Conservation (phyloP, 2,329 filamentous ascomycete species). For the Thielaviopsis ethacetica region DNA sequence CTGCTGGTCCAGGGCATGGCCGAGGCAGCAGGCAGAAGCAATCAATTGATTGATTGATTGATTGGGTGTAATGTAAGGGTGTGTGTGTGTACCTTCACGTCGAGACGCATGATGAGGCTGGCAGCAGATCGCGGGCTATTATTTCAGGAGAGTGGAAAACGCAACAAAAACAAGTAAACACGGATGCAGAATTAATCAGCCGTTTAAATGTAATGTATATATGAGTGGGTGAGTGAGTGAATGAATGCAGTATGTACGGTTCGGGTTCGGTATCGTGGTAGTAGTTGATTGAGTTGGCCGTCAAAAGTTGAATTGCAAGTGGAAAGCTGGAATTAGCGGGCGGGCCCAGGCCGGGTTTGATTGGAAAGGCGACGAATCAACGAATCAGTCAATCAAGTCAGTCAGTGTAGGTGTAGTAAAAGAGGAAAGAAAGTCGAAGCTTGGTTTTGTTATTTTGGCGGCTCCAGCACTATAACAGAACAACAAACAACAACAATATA, state of each 20-base stretch:
- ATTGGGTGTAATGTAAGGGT: neutral
- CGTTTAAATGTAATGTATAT: neutral
- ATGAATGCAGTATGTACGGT: neutral
- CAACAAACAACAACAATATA: too few relatives aligned
- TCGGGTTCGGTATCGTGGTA: neutral
- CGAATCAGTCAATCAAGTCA: too few relatives aligned
- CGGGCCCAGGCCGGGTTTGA: neutral
- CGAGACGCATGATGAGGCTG: conserved; percentile 13
- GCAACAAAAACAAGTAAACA: neutral
- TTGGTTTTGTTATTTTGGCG: neutral
- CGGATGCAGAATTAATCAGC: neutral
- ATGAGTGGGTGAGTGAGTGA: too few relatives aligned
- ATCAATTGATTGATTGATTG: neutral
- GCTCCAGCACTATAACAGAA: neutral
- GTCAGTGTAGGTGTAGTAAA: too few relatives aligned
- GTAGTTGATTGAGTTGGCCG: too few relatives aligned
- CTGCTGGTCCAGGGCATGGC: too few relatives aligned
- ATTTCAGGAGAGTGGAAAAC: neutral
- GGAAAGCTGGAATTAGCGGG: neutral
- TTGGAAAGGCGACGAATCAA: neutral
- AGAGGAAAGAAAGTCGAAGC: neutral
- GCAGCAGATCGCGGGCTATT: neutral
- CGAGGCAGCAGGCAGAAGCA: neutral
- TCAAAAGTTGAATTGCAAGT: neutral
- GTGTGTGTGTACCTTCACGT: conserved; percentile 12